Base-by-base conservation (phyloP, 2,329 filamentous ascomycete genomes). In the Xylariaceae sp. region DNA sequence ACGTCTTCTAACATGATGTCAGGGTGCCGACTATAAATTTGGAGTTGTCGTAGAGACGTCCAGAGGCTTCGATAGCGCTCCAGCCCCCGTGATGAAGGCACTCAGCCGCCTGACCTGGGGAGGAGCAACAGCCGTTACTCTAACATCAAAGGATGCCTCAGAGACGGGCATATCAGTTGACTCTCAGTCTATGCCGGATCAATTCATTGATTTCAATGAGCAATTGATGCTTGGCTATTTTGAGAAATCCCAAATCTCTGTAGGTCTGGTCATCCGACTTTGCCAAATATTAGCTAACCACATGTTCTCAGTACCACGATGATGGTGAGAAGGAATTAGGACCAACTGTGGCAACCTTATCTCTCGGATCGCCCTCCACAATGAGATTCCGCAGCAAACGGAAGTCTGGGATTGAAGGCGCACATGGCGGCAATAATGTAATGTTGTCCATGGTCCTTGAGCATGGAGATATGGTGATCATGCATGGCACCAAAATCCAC, bases 11-110 rank as follows among this genome's bases (percentile, higher is more conserved):
- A 64, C 21, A 30, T 16, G 63, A 22, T 5, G 64, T 62, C 18
- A 78, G 73, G 85, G 85, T 1, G 84, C 84, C 55, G 77, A 78
- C 0, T 88, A 88, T 67, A 87, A 87, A 50, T 88, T 84, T 61
- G 76, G 81, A 34, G 83, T 84, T 1, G 71, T 74, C 1, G 78
- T 81, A 2, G 69, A 75, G 5, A 79, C 49, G 2, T 60, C 74
- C 3, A 71, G 67, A n/a, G 68, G 72, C 0, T 84, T 85, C 54
- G 61, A 68, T 1, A 69, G 75, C 4, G 77, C 80, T 0, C 79
- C 78, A 0, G 52, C 67, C 1, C 68, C 73, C 0, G 73, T 87
- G 1, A 71, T 78, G 5, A 70, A 74, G 42, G 74, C 77, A 0
- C 72, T 84, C 0, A 73, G 76, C 5, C 73, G 79, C 3, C 61